Evolutionary conservation across 2,329 filamentous ascomycete species (phyloP).

Genomic region (Ceratocystis eucalypticola): DNA sequence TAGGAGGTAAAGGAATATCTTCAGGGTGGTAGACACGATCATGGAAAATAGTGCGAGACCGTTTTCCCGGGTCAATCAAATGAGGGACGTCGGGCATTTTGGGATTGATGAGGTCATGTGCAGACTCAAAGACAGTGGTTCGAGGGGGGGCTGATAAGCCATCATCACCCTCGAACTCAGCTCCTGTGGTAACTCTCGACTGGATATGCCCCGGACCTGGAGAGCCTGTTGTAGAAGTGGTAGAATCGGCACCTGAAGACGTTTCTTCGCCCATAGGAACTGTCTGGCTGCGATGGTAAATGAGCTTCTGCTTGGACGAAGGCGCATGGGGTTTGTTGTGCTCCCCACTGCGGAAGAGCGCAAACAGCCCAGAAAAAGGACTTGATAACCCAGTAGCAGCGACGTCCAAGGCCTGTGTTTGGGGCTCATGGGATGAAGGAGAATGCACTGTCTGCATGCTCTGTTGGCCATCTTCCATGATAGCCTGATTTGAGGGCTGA

Average conservation of each 20-base stretch:
- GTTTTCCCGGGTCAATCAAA: constrained; percentile 66
- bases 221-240: not conserved
- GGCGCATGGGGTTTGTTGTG: constrained; percentile 35
- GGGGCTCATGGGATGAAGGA: constrained; percentile 22
- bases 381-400: constrained; percentile 24
- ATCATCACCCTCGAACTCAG: constrained; percentile 33
- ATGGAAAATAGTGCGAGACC: constrained; percentile 87
- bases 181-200: constrained; percentile 37
- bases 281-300: constrained; percentile 68
- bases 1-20: constrained; percentile 74
- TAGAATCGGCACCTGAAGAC: not conserved
- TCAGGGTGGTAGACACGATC: constrained; percentile 88
- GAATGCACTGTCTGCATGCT: constrained; percentile 34
- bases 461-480: constrained; percentile 50
- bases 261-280: constrained; percentile 27
- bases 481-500: constrained; percentile 52
- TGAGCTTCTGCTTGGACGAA: constrained; percentile 51
- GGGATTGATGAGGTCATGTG: constrained; percentile 81
- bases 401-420: constrained; percentile 17
- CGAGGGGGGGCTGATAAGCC: constrained; percentile 60
- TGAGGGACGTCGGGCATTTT: constrained; percentile 72
- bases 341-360: constrained; percentile 54
- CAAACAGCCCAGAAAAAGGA: constrained; percentile 52
- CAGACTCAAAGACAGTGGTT: constrained; percentile 90
- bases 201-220: constrained; percentile 21